Evolutionary conservation across 176 grass and related monocot species (phyloP).

Genomic region (Melocanna baccifera): DNA sequence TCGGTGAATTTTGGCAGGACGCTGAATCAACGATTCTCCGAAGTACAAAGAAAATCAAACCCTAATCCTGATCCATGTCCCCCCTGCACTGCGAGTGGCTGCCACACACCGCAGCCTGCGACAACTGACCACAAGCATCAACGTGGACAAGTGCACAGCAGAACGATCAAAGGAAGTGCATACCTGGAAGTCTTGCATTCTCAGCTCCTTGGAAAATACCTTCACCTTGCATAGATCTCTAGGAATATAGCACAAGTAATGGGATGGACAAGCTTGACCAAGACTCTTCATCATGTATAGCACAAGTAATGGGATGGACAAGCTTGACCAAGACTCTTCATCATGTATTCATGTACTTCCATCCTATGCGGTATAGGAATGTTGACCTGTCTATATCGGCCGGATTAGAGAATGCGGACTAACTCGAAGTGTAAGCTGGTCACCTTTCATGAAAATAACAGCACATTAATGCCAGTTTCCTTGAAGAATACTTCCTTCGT

Average conservation of each 20-base stretch:
- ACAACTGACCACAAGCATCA: not conserved
- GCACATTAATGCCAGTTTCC: not conserved
- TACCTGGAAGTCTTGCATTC: not conserved
- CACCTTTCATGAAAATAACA: not conserved
- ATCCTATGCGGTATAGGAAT: not conserved
- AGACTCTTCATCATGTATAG: not conserved
- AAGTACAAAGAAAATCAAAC: not conserved
- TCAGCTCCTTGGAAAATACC: not conserved
- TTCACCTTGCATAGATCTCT: not conserved
- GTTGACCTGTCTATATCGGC: not conserved
- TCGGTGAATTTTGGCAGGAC: not conserved
- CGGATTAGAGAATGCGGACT: not conserved
- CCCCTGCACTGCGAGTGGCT: not conserved
- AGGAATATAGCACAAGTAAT: not conserved
- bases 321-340: slow-evolving; percentile 31
- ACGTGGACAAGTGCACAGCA: not conserved
- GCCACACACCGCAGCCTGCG: not conserved
- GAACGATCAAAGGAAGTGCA: slow-evolving; percentile 16
- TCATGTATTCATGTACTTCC: not conserved
- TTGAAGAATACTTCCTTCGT: not conserved
- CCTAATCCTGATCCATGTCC: not conserved
- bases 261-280: slow-evolving; percentile 24
- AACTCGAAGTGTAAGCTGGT: not conserved
- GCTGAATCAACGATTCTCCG: not conserved
- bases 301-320: not conserved